Conservation (phyloP, 257 asterid genomes). For the Osmanthus fragrans region DNA sequence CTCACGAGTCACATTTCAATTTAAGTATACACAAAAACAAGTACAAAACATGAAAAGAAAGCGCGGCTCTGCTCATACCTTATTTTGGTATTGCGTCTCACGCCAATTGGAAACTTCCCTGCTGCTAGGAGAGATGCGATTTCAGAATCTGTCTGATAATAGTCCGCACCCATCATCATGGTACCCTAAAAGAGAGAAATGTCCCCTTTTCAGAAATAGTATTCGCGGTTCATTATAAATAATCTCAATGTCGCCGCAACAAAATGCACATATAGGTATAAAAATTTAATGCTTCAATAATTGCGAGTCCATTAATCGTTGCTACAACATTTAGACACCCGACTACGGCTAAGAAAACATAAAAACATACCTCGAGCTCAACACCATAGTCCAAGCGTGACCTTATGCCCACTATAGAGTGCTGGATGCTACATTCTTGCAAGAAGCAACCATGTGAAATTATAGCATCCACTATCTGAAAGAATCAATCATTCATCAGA, state of each 20-base stretch:
- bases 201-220: background rate
- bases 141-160: slow-evolving; percentile 86
- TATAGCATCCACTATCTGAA: slow-evolving; percentile 85
- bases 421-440: slow-evolving; percentile 69
- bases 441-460: slow-evolving; percentile 93
- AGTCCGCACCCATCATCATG: slow-evolving; percentile 98
- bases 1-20: background rate
- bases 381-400: slow-evolving; percentile 89
- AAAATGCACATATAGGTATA: background rate
- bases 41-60: background rate
- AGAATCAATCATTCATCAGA: slow-evolving; percentile 26
- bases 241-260: background rate
- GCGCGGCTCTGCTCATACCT: slow-evolving; percentile 34
- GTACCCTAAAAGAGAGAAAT: slow-evolving; percentile 60
- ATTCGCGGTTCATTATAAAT: background rate
- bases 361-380: slow-evolving; percentile 60
- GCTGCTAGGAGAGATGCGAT: slow-evolving; percentile 69
- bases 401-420: slow-evolving; percentile 83
- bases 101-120: slow-evolving; percentile 91
- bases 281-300: background rate
- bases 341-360: background rate
- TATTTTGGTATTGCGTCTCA: slow-evolving; percentile 81
- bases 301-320: background rate
- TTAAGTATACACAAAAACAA: background rate
- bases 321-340: background rate